A percentile compares a stretch with the other conserved stretches of the same genome.
Evolutionary conservation across 1,139 yeast species (phyloP).

Genomic region (Zygosaccharomyces pseudobailii): DNA sequence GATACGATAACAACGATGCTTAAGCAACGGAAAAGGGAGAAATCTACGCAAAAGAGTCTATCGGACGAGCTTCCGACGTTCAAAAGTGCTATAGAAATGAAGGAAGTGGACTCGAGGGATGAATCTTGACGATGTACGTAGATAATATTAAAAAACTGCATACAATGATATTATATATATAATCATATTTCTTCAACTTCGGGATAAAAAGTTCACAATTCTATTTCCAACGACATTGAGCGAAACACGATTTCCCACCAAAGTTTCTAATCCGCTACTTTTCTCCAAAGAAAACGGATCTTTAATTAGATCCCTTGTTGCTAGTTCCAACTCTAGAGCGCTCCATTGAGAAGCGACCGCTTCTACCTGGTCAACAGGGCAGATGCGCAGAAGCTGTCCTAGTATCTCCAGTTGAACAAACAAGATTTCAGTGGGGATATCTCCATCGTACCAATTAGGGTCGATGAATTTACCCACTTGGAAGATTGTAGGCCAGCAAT

Average conservation of each 20-base stretch:
- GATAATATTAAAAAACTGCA: background rate
- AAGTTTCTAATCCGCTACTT: background rate
- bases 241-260: conserved; percentile 1
- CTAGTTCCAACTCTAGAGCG: conserved; percentile 35
- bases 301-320: conserved; percentile 27
- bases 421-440: conserved; percentile 34
- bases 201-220: conserved; percentile 8
- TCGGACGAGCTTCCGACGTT: background rate
- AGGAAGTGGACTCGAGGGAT: background rate
- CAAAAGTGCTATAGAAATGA: background rate
- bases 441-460: conserved; percentile 43
- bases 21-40: conserved; percentile 7
- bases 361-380: conserved; percentile 40
- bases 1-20: conserved; percentile 16
- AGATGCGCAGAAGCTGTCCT: conserved; percentile 41
- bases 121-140: background rate
- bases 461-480: conserved; percentile 48
- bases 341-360: conserved; percentile 43
- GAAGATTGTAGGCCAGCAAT: conserved; percentile 54
- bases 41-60: background rate
- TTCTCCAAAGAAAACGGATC: conserved; percentile 24
- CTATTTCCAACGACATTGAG: conserved; percentile 9
- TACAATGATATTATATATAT: background rate
- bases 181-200: background rate
- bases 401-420: conserved; percentile 47